Conservation (phyloP, 2,329 filamentous ascomycete genomes). For the Beauveria bassiana region DNA sequence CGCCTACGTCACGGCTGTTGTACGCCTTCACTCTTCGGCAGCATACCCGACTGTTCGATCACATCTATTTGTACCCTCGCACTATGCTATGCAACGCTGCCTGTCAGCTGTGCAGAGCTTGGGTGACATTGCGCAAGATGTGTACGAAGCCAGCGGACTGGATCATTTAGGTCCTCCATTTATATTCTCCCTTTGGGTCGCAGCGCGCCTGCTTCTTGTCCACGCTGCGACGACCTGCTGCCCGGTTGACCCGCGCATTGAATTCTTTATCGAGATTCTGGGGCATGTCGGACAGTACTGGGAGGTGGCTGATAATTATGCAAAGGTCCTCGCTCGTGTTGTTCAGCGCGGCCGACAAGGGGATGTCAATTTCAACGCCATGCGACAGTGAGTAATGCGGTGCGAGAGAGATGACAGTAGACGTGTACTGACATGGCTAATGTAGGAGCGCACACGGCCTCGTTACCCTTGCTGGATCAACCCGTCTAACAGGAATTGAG, state of each 20-base stretch:
- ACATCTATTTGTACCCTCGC: slow-evolving; percentile 34
- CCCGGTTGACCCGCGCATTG: slow-evolving; percentile 30
- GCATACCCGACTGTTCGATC: slow-evolving; percentile 34
- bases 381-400: slow-evolving; percentile 29
- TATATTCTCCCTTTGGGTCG: slow-evolving; percentile 37
- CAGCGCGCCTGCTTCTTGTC: slow-evolving; percentile 32
- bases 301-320: slow-evolving; percentile 36
- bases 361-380: slow-evolving; percentile 29
- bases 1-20: slow-evolving; percentile 36
- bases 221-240: slow-evolving; percentile 32
- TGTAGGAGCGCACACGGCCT: slow-evolving; percentile 32
- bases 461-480: slow-evolving; percentile 28
- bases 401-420: too few relatives aligned
- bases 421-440: not conserved
- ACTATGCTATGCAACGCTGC: slow-evolving; percentile 38
- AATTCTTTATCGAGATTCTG: slow-evolving; percentile 36
- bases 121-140: slow-evolving; percentile 35
- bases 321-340: slow-evolving; percentile 31
- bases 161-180: slow-evolving; percentile 36
- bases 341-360: slow-evolving; percentile 29
- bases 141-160: slow-evolving; percentile 34
- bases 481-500: slow-evolving; percentile 29
- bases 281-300: slow-evolving; percentile 34
- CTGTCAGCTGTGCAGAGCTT: slow-evolving; percentile 36
- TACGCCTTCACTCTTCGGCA: slow-evolving; percentile 35